phyloP scores from a whole-genome alignment of 257 asterid species.

The Buddleja alternifolia region DNA sequence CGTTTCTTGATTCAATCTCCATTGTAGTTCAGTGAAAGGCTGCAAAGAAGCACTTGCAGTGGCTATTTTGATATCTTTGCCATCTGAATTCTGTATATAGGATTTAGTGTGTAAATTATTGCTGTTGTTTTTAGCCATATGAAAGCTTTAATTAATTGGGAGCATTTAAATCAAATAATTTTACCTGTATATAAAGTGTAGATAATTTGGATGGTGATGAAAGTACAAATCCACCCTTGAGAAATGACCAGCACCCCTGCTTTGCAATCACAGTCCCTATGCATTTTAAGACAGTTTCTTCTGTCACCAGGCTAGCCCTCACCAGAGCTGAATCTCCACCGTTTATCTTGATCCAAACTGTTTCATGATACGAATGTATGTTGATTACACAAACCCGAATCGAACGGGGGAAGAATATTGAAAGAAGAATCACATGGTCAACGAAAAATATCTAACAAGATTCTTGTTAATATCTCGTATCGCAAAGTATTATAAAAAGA shows the following conservation, averaged over 20 bases:
- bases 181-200: conserved; percentile 50
- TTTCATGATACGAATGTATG: not conserved
- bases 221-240: conserved; percentile 73
- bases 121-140: not conserved
- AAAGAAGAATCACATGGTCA: too few relatives aligned
- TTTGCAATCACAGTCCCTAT: conserved; percentile 67
- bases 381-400: not conserved
- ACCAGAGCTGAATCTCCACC: conserved; percentile 42
- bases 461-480: too few relatives aligned
- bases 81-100: conserved; percentile 26
- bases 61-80: conserved; percentile 18
- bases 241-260: conserved; percentile 76
- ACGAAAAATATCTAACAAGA: too few relatives aligned
- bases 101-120: not conserved
- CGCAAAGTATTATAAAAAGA: too few relatives aligned
- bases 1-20: conserved; percentile 55
- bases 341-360: conserved; percentile 70
- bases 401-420: too few relatives aligned
- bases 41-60: conserved; percentile 56
- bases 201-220: conserved; percentile 51
- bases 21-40: conserved; percentile 62
- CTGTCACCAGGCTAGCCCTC: conserved; percentile 49
- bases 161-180: not conserved
- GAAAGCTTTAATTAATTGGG: not conserved
- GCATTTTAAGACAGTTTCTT: conserved; percentile 40